These are phyloP conservation scores for Hypoxylon sp. DNA, from an alignment of 2,329 filamentous ascomycete species.

Conservation along the genomic window DNA sequence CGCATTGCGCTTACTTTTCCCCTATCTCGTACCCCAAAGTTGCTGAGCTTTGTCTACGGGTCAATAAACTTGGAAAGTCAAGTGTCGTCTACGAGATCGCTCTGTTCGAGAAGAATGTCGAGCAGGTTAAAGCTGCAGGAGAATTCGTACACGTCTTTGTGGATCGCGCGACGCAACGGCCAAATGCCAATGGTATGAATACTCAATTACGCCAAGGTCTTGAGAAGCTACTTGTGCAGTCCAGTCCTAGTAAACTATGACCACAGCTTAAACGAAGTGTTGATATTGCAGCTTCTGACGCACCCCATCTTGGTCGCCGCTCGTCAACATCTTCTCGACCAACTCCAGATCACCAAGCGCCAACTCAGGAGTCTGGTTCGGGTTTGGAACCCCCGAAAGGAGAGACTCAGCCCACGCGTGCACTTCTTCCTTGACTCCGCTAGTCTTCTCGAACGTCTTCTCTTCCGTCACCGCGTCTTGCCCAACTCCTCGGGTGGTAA, in stretches of 20 bases:
- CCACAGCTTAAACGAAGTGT: slow-evolving; percentile 29
- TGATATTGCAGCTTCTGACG: slow-evolving; percentile 53
- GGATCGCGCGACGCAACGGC: slow-evolving; percentile 74
- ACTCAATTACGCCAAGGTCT: slow-evolving; percentile 65
- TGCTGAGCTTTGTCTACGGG: slow-evolving; percentile 81
- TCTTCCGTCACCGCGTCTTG: slow-evolving; percentile 51
- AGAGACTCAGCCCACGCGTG: slow-evolving; percentile 67
- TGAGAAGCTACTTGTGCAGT: slow-evolving; percentile 59
- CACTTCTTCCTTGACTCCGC: slow-evolving; percentile 67
- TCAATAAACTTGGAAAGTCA: slow-evolving; percentile 83
- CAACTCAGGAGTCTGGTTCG: slow-evolving; percentile 63
- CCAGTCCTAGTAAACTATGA: slow-evolving; percentile 42
- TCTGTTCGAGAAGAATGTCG: slow-evolving; percentile 78
- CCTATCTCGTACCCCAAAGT: slow-evolving; percentile 83
- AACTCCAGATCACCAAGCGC: slow-evolving; percentile 69
- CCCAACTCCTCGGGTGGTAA: slow-evolving; percentile 50
- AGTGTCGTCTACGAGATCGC: slow-evolving; percentile 92
- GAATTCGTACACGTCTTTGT: slow-evolving; percentile 91
- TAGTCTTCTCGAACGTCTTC: slow-evolving; percentile 59
- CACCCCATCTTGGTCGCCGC: slow-evolving; percentile 55
- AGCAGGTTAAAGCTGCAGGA: slow-evolving; percentile 82
- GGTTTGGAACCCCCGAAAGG: slow-evolving; percentile 55
- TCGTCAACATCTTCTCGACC: slow-evolving; percentile 60
- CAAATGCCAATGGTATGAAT: slow-evolving; percentile 72
- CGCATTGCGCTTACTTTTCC: slow-evolving; percentile 85